phyloP scores from a whole-genome alignment of 148 eudicot species.

The Amaranthus hypochondriacus region DNA sequence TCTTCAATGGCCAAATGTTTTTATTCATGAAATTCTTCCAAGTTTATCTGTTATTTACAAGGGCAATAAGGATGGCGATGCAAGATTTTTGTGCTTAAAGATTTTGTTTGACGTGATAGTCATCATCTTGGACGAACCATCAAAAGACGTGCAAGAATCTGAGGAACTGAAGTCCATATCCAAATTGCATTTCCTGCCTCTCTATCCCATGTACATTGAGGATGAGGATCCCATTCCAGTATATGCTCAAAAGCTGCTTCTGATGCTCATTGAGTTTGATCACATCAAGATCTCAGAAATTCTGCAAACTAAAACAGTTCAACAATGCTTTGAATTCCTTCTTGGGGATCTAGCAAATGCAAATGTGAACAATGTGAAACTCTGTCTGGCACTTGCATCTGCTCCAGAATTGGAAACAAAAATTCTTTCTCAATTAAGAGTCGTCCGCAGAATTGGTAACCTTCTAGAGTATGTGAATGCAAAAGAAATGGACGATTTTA shows the following conservation, averaged over 20 bases:
- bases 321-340: slow-evolving; percentile 83
- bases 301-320: slow-evolving; percentile 60
- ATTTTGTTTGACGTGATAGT: slow-evolving; percentile 81
- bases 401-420: slow-evolving; percentile 82
- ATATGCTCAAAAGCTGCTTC: slow-evolving; percentile 92
- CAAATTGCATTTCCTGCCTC: slow-evolving; percentile 63
- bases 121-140: slow-evolving; percentile 54
- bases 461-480: slow-evolving; percentile 74
- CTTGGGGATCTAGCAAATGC: slow-evolving; percentile 79
- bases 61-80: slow-evolving; percentile 94
- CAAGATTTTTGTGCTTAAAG: slow-evolving; percentile 90
- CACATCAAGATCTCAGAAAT: slow-evolving; percentile 75
- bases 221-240: slow-evolving; percentile 96
- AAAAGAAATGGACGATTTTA: slow-evolving; percentile 79
- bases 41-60: slow-evolving; percentile 78
- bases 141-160: slow-evolving; percentile 31
- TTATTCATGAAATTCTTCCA: slow-evolving; percentile 68
- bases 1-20: slow-evolving; percentile 39
- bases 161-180: slow-evolving; percentile 67
- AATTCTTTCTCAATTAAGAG: slow-evolving; percentile 70
- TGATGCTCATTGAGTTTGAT: slow-evolving; percentile 77
- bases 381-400: slow-evolving; percentile 81
- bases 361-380: slow-evolving; percentile 77
- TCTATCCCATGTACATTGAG: slow-evolving; percentile 73
- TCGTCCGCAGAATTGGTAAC: slow-evolving; percentile 75